phyloP scores from a whole-genome alignment of 2,329 filamentous ascomycete genomes.

The Beauveria brongniartii region DNA sequence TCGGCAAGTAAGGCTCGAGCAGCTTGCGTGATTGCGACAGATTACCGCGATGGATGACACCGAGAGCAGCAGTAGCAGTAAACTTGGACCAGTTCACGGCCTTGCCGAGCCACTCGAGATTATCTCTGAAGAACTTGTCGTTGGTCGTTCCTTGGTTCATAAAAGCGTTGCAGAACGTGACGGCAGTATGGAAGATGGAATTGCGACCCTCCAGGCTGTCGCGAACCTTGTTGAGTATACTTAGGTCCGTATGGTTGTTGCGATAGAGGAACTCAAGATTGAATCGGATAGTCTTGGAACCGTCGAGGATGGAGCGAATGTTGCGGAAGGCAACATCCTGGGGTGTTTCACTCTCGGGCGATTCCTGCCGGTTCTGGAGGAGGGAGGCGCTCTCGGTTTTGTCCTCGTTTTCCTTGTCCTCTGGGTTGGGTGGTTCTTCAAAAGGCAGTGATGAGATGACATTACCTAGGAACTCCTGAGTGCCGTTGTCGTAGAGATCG shows the following conservation, averaged over 20 bases:
- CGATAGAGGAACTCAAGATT: conserved; percentile 95
- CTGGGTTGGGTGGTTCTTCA: conserved; percentile 33
- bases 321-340: conserved; percentile 51
- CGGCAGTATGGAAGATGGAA: conserved; percentile 96
- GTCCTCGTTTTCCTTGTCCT: conserved; percentile 35
- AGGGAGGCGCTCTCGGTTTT: conserved; percentile 41
- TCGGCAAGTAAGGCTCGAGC: conserved; percentile 87
- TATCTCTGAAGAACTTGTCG: conserved; percentile 97
- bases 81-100: conserved; percentile 99
- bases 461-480: conserved; percentile 90
- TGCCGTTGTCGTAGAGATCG: conserved; percentile 96
- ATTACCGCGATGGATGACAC: conserved; percentile 95
- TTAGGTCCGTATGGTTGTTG: conserved; percentile 87
- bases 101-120: conserved; percentile 95
- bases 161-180: conserved; percentile 96
- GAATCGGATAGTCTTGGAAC: conserved; percentile 86
- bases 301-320: conserved; percentile 65
- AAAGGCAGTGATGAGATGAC: conserved; percentile 73
- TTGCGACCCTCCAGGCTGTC: conserved; percentile 93
- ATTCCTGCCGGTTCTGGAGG: conserved; percentile 40
- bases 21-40: conserved; percentile 88
- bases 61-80: conserved; percentile 89
- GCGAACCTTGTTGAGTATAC: conserved; percentile 90
- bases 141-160: conserved; percentile 99
- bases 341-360: conserved; percentile 45